Percentiles rank a stretch among this genome's conserved stretches.
phyloP scores from a whole-genome alignment of 2,329 filamentous ascomycete genomes.

The Exophiala calicioides region DNA sequence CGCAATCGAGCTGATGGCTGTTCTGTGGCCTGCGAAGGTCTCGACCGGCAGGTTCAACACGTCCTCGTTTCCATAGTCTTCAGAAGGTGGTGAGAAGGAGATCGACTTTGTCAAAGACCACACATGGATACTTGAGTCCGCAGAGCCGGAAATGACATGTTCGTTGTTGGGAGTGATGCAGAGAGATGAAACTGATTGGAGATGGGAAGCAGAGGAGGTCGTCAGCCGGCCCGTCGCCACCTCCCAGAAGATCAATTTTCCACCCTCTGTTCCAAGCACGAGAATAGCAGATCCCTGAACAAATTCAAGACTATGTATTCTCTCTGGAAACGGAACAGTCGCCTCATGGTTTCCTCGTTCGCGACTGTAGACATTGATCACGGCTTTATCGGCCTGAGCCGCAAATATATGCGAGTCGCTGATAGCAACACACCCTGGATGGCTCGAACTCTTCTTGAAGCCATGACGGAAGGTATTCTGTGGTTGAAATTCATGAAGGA shows the following conservation, averaged over 20 bases:
- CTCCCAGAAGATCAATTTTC: conserved; percentile 90
- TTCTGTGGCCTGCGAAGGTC: conserved; percentile 72
- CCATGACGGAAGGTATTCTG: conserved; percentile 70
- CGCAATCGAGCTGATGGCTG: conserved; percentile 49
- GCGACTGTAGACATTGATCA: conserved; percentile 88
- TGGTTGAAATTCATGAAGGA: conserved; percentile 79
- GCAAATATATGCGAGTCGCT: conserved; percentile 84
- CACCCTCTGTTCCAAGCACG: conserved; percentile 78
- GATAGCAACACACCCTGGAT: conserved; percentile 75
- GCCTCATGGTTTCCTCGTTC: conserved; percentile 84
- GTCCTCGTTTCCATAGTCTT: conserved; percentile 49
- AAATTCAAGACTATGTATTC: conserved; percentile 75
- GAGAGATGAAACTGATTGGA: conserved; percentile 67
- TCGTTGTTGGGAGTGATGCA: conserved; percentile 65
- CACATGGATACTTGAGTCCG: conserved; percentile 85
- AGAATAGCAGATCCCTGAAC: conserved; percentile 64
- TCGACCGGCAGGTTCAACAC: conserved; percentile 66
- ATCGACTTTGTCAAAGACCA: conserved; percentile 82
- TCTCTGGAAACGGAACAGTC: conserved; percentile 82
- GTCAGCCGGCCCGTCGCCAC: conserved; percentile 57
- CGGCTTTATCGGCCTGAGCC: conserved; percentile 86
- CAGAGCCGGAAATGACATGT: conserved; percentile 49
- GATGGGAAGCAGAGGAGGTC: conserved; percentile 45
- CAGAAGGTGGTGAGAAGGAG: conserved; percentile 53
- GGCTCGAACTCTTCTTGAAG: conserved; percentile 91